Evolutionary conservation across 345 rosid species (phyloP).

Genomic region (Angophora floribunda): DNA sequence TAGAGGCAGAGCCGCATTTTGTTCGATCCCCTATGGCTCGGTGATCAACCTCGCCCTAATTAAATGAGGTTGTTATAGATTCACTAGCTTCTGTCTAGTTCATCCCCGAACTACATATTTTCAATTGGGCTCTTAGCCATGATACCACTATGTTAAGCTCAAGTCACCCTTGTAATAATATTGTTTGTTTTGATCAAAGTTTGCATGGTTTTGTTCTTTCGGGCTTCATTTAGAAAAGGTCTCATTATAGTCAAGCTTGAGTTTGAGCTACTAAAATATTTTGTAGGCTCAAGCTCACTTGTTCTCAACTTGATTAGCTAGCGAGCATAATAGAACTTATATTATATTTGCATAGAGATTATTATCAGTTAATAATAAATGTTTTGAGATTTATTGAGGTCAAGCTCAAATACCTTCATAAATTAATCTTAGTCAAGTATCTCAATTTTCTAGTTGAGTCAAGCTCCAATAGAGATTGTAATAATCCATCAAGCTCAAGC

Average conservation of each 20-base stretch:
- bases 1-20: no score
- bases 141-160: no score
- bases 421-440: background rate
- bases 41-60: no score
- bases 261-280: background rate
- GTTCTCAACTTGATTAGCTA: rapidly evolving
- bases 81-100: no score
- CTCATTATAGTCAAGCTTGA: background rate
- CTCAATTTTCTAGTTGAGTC: background rate
- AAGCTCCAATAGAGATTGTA: background rate
- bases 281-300: background rate
- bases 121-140: no score
- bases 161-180: no score
- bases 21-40: no score
- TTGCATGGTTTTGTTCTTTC: no score
- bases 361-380: rapidly evolving
- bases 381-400: background rate
- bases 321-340: background rate
- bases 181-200: no score
- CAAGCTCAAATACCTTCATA: background rate
- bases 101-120: no score
- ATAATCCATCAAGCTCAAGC: background rate
- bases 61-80: no score
- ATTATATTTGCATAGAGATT: background rate
- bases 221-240: no score